phyloP scores from a whole-genome alignment of 345 rosid species.

The Gossypioides kirkii region DNA sequence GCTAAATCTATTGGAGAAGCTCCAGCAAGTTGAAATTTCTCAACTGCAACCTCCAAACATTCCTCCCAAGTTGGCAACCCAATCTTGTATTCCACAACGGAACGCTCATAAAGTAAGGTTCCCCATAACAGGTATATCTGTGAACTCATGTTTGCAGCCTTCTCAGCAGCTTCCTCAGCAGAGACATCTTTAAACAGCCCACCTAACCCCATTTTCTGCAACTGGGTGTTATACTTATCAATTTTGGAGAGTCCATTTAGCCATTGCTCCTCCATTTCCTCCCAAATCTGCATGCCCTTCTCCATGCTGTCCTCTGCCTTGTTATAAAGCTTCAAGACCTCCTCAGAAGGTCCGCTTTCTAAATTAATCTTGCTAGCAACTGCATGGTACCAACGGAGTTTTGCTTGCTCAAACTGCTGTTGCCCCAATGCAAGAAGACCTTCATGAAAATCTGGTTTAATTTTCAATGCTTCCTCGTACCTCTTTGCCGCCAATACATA shows the following conservation, averaged over 20 bases:
- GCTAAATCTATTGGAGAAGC: slow-evolving; percentile 97
- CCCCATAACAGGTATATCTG: slow-evolving; percentile 97
- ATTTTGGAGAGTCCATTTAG: slow-evolving; percentile 80
- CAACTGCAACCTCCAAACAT: slow-evolving; percentile 95
- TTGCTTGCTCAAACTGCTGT: slow-evolving; percentile 94
- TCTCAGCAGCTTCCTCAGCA: slow-evolving; percentile 73
- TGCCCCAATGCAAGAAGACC: slow-evolving; percentile 92
- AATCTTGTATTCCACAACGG: slow-evolving; percentile 84
- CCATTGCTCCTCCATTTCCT: slow-evolving; percentile 86
- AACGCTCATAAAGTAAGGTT: slow-evolving; percentile 87
- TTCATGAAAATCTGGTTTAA: slow-evolving; percentile 91
- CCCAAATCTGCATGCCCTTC: slow-evolving; percentile 97
- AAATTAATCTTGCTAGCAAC: slow-evolving; percentile 58
- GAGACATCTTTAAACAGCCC: slow-evolving; percentile 52
- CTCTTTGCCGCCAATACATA: slow-evolving; percentile 63
- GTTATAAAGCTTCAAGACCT: slow-evolving; percentile 81
- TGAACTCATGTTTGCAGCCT: slow-evolving; percentile 78
- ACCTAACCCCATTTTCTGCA: slow-evolving; percentile 69
- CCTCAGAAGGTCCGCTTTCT: slow-evolving; percentile 63
- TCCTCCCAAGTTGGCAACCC: slow-evolving; percentile 98
- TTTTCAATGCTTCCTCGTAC: slow-evolving; percentile 72
- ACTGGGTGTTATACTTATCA: slow-evolving; percentile 54
- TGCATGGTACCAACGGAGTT: slow-evolving; percentile 89
- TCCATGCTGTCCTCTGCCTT: slow-evolving; percentile 98
- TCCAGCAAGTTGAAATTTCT: slow-evolving; percentile 97